A percentile compares a stretch with the other conserved stretches of the same genome.
Evolutionary conservation across 225 moss, liverwort and hornwort genomes (phyloP).

Genomic region (Polytrichum commune): DNA sequence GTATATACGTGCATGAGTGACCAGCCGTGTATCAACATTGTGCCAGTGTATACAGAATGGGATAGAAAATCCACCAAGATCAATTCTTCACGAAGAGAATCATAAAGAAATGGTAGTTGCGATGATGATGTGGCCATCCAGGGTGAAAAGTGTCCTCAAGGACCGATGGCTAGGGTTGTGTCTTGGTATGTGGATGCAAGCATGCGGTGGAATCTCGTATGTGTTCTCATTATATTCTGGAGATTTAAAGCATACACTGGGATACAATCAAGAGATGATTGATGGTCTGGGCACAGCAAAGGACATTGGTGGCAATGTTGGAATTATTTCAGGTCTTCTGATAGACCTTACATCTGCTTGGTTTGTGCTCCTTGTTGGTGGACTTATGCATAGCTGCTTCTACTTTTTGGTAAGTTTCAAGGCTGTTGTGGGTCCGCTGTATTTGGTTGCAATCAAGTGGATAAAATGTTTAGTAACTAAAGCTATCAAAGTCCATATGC

Average conservation of each 20-base stretch:
- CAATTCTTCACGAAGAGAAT: not conserved
- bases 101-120: not conserved
- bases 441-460: too few species aligned
- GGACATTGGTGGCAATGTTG: slow-evolving; percentile 96
- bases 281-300: slow-evolving; percentile 92
- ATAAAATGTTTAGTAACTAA: too few species aligned
- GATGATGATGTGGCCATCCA: slow-evolving; percentile 54
- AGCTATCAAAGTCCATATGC: too few species aligned
- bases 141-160: slow-evolving; percentile 57
- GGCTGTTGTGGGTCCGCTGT: too few species aligned
- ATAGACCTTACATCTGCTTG: slow-evolving; percentile 93
- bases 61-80: not conserved
- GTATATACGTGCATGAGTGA: not conserved
- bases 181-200: slow-evolving; percentile 99
- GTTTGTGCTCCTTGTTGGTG: slow-evolving; percentile 96
- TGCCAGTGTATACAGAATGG: not conserved
- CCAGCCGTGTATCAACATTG: not conserved
- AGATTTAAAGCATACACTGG: slow-evolving; percentile 78
- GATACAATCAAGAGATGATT: slow-evolving; percentile 96
- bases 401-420: slow-evolving; percentile 67
- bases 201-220: slow-evolving; percentile 95
- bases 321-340: slow-evolving; percentile 90
- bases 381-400: slow-evolving; percentile 80
- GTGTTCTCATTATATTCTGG: slow-evolving; percentile 94
- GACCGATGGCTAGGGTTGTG: slow-evolving; percentile 93